A percentile compares a stretch with the other conserved stretches of the same genome.
Evolutionary conservation across 1,139 yeast species (phyloP).

Genomic region (Geotrichum phurueaensis): DNA sequence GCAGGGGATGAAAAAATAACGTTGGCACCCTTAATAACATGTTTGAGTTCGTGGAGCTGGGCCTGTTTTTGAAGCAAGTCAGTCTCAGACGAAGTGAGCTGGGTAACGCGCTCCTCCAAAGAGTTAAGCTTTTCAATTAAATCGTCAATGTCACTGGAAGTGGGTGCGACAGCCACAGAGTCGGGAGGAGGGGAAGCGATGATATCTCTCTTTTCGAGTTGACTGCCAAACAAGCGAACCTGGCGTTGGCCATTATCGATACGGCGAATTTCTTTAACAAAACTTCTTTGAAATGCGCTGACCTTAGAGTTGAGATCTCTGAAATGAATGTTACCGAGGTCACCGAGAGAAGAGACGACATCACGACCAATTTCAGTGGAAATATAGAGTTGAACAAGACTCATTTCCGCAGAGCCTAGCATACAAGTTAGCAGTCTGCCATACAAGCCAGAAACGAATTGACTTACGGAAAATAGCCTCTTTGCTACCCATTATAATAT

Average conservation of each 20-base stretch:
- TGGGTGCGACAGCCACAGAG: conserved; percentile 37
- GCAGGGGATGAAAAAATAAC: conserved; percentile 49
- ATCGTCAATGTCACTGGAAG: conserved; percentile 70
- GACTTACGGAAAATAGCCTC: conserved; percentile 25
- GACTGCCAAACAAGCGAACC: conserved; percentile 38
- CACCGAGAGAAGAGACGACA: conserved; percentile 79
- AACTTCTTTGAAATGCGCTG: conserved; percentile 82
- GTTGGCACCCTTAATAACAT: conserved; percentile 65
- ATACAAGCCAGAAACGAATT: background rate
- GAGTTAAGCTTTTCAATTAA: conserved; percentile 60
- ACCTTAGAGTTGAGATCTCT: conserved; percentile 59
- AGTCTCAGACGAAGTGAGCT: conserved; percentile 52
- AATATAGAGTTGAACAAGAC: conserved; percentile 83
- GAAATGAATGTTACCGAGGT: conserved; percentile 80
- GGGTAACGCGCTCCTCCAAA: conserved; percentile 54
- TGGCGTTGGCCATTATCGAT: conserved; percentile 61
- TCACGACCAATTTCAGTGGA: conserved; percentile 89
- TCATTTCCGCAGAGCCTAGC: conserved; percentile 84
- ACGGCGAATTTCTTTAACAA: conserved; percentile 71
- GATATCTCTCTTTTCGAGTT: conserved; percentile 29
- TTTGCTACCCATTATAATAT: conserved; percentile 14
- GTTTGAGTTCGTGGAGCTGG: conserved; percentile 55
- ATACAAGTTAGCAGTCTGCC: background rate
- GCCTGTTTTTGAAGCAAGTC: conserved; percentile 50
- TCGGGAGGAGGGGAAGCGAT: conserved; percentile 27